A percentile compares a stretch with the other conserved stretches of the same genome.
Conservation (phyloP, 2,329 filamentous ascomycete genomes). For the Fusarium sp. region DNA sequence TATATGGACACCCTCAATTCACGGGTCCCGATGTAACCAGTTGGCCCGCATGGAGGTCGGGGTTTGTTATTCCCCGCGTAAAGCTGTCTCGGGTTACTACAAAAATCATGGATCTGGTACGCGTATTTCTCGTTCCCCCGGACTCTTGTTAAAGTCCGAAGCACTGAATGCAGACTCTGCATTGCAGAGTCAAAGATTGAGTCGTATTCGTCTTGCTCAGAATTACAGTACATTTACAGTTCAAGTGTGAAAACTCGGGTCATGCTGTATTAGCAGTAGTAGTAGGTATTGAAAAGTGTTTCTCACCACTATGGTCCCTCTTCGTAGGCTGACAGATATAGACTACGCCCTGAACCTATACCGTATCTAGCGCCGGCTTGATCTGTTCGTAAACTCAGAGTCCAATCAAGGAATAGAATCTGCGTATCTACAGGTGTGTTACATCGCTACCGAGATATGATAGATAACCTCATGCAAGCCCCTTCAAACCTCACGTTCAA, state of each 20-base stretch:
- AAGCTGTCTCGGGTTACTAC: neutral
- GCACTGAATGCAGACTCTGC: neutral
- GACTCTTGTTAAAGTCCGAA: neutral
- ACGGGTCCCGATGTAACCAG: conserved; percentile 25
- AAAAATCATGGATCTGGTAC: conserved; percentile 5
- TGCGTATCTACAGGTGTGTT: neutral
- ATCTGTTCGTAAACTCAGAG: neutral
- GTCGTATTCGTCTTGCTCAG: neutral
- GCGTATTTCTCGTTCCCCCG: conserved; percentile 22
- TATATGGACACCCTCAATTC: conserved; percentile 29
- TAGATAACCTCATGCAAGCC: no score
- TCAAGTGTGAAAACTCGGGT: neutral
- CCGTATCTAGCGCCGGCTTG: conserved; percentile 16
- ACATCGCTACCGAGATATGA: no score
- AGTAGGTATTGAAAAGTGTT: no score
- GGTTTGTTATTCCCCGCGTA: conserved; percentile 26
- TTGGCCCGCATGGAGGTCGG: conserved; percentile 20
- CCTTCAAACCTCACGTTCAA: no score
- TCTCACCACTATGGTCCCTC: conserved; percentile 5
- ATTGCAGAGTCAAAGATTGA: no score
- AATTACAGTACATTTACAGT: neutral
- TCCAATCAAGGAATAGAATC: neutral
- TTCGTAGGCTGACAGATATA: neutral
- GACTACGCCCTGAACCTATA: neutral
- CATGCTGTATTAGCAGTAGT: neutral